phyloP scores from a whole-genome alignment of 768 basidiomycete genomes.

The Tulasnella sp. region DNA sequence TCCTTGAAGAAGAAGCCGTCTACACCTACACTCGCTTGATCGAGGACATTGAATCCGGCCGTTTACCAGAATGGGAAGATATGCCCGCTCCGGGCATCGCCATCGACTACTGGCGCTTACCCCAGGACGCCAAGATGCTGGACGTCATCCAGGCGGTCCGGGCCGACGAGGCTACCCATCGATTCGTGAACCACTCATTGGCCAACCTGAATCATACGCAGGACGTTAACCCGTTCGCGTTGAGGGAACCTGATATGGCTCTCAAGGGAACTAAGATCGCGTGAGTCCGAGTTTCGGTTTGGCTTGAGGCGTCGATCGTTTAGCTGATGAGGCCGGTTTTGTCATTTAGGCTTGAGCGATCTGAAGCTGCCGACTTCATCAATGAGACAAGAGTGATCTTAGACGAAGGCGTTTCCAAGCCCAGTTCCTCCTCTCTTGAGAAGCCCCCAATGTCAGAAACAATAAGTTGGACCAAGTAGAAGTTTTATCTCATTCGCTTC shows the following conservation, averaged over 20 bases:
- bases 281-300: conserved; percentile 38
- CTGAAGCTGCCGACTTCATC: conserved; percentile 55
- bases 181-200: conserved; percentile 89
- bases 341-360: conserved; percentile 46
- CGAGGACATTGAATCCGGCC: conserved; percentile 68
- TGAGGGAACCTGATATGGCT: conserved; percentile 80
- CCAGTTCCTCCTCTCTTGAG: background rate
- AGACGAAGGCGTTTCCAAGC: conserved; percentile 21
- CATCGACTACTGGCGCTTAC: conserved; percentile 89
- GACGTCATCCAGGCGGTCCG: background rate
- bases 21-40: conserved; percentile 82
- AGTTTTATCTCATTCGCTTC: too few species aligned
- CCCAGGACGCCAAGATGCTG: conserved; percentile 43
- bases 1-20: conserved; percentile 93
- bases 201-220: conserved; percentile 66
- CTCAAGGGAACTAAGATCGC: conserved; percentile 65
- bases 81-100: conserved; percentile 76
- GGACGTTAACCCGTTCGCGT: conserved; percentile 84
- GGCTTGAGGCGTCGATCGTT: background rate
- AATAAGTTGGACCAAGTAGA: too few species aligned
- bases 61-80: conserved; percentile 68
- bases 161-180: conserved; percentile 8
- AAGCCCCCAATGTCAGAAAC: background rate
- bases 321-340: background rate
- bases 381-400: conserved; percentile 48